These are phyloP conservation scores for Penicillium sp. DNA, from an alignment of 2,329 filamentous ascomycete genomes.

Conservation along the genomic window DNA sequence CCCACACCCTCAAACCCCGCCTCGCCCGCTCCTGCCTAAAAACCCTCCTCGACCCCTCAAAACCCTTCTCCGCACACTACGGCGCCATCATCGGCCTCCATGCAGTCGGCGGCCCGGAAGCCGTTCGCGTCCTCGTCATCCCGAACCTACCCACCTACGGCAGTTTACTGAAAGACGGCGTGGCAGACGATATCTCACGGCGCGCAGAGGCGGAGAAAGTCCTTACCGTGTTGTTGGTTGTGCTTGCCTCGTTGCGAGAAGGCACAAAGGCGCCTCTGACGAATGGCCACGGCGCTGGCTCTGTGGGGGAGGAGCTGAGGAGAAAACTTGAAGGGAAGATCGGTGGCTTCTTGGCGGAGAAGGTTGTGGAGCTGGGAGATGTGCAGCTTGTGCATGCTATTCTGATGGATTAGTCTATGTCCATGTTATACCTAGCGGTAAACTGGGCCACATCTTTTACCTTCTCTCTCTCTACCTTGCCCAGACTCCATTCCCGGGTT, in stretches of 20 bases:
- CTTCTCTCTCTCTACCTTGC: too few relatives aligned
- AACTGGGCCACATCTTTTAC: too few relatives aligned
- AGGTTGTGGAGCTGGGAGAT: constrained; percentile 48
- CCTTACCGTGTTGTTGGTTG: constrained; percentile 60
- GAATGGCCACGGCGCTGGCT: constrained; percentile 45
- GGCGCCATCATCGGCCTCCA: constrained; percentile 83
- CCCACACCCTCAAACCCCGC: constrained; percentile 81
- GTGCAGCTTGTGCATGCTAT: constrained; percentile 47
- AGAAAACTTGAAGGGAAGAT: constrained; percentile 45
- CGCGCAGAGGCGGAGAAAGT: constrained; percentile 66
- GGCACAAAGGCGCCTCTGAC: constrained; percentile 43
- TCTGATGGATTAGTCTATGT: constrained; percentile 31
- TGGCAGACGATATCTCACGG: constrained; percentile 55
- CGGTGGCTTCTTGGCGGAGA: constrained; percentile 47
- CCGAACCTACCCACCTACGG: constrained; percentile 71
- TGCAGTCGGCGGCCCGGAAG: constrained; percentile 73
- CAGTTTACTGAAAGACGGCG: constrained; percentile 61
- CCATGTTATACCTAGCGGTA: too few relatives aligned
- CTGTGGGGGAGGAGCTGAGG: constrained; percentile 43
- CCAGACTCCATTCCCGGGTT: too few relatives aligned
- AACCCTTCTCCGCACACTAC: constrained; percentile 83
- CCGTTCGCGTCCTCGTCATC: constrained; percentile 67
- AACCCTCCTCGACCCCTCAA: constrained; percentile 84
- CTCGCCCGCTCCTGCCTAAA: constrained; percentile 93
- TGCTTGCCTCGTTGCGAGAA: constrained; percentile 59